These are phyloP conservation scores for Xerocomus amazonicus DNA, from an alignment of 1,284 basidiomycete genomes.

Conservation along the genomic window DNA sequence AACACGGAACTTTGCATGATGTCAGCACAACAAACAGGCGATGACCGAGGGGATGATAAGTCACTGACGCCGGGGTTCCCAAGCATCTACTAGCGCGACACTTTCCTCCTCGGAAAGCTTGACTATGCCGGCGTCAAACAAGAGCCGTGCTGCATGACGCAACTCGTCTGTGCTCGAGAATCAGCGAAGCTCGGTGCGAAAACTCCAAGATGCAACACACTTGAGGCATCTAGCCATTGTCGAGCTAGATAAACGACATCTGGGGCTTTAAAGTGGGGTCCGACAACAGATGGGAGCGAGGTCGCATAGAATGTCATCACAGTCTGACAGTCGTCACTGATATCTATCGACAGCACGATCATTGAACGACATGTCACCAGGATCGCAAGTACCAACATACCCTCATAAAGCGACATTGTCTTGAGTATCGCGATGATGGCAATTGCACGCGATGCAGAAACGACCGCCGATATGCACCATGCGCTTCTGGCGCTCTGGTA, in stretches of 20 bases:
- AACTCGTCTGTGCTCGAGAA: constrained; percentile 53
- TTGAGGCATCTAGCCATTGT: constrained; percentile 70
- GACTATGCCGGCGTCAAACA: constrained; percentile 74
- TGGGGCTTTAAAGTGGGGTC: constrained; percentile 58
- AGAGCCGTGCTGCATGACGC: constrained; percentile 66
- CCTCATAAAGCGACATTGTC: constrained; percentile 67
- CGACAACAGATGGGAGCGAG: constrained; percentile 59
- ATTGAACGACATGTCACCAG: not conserved
- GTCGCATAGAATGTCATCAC: constrained; percentile 77
- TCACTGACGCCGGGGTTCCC: constrained; percentile 64
- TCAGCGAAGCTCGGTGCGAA: not conserved
- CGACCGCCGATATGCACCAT: constrained; percentile 70
- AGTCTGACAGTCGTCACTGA: constrained; percentile 61
- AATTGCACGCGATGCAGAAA: constrained; percentile 67
- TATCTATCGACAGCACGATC: constrained; percentile 43
- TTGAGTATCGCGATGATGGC: constrained; percentile 67
- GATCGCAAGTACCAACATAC: constrained; percentile 35
- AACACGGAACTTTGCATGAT: constrained; percentile 54
- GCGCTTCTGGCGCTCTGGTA: constrained; percentile 37
- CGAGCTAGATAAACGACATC: constrained; percentile 69
- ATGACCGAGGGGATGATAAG: not conserved
- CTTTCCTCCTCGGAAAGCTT: constrained; percentile 67
- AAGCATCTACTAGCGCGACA: constrained; percentile 55
- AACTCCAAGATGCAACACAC: constrained; percentile 40
- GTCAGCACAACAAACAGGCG: constrained; percentile 11